Base-by-base conservation (phyloP, 2,329 filamentous ascomycete genomes). In the Rasamsonia emersonii region DNA sequence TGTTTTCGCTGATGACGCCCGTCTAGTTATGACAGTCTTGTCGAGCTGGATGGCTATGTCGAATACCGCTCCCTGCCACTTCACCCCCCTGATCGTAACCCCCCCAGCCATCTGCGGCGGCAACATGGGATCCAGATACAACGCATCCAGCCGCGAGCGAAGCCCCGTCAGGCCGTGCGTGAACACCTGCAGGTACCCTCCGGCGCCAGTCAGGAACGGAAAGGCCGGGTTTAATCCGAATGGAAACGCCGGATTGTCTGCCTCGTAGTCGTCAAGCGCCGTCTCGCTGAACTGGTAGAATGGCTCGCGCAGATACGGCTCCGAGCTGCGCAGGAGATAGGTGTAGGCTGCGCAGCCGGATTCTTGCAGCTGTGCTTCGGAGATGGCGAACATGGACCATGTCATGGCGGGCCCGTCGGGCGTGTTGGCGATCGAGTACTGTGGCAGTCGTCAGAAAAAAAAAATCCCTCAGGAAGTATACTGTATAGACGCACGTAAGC, bases 391-490 rank as follows among this genome's bases (percentile, higher is more conserved):
- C 4, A 76, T 68, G 8, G 70, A 70, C 46, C 76, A 79, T 2
- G 75, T 79, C 75, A 79, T 79, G 4, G 70, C 75, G 2, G 75
- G 75, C 0, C 75, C 75, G 37, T 77, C 65, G 3, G 65, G 59
- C 47, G 79, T 75, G 28, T 72, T 74, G 16, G 70, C 68, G 3
- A 74, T 73, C 42, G 79, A 78, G 44, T 77, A 79, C 40, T 77
- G n/a, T n/a, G 2, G 5, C 16, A 33, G 9, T 28, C 10, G 20
- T 23, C 20, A 9, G 20, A 9, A 23, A 23, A 11, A 15, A 3
- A 19, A 10, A 2, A 16, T 2, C 6, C 2, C 6, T 19, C 8
- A 5, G 14, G 3, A 8, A 30, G n/a, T 1, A 21, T 32, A 9
- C 13, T 7, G 19, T 15, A 13, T 10, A 68, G 15, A 78, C 54